Evolutionary conservation across 306 rosid genomes (phyloP).

Genomic region (Quercus mongolica): DNA sequence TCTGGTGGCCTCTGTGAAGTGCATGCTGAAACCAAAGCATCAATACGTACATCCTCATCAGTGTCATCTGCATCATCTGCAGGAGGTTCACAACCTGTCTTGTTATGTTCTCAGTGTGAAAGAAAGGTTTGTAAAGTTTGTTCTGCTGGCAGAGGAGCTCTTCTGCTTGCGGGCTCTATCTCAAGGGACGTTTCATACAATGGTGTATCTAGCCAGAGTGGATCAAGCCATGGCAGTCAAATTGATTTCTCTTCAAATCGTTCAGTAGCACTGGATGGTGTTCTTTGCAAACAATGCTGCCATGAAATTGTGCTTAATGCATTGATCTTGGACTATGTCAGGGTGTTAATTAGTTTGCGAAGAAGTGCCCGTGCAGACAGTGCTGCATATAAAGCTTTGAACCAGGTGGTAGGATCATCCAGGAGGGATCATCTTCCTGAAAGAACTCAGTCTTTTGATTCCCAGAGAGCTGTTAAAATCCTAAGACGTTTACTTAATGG

Average conservation of each 20-base stretch:
- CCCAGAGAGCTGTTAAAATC: constrained; percentile 36
- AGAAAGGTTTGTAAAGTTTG: constrained; percentile 88
- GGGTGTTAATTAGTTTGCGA: constrained; percentile 72
- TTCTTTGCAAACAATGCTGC: constrained; percentile 83
- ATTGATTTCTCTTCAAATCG: constrained; percentile 64
- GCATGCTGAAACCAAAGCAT: constrained; percentile 55
- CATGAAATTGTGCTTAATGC: constrained; percentile 67
- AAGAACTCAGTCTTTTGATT: constrained; percentile 32
- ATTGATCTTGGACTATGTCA: constrained; percentile 80
- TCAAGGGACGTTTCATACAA: constrained; percentile 57
- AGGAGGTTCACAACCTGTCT: constrained; percentile 41
- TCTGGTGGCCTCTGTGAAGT: constrained; percentile 81
- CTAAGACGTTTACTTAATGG: constrained; percentile 52
- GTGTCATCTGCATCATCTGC: constrained; percentile 38
- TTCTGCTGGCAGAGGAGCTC: constrained; percentile 95
- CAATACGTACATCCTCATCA: constrained; percentile 23
- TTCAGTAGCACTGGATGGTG: constrained; percentile 57
- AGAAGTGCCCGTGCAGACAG: constrained; percentile 66
- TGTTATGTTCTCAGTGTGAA: constrained; percentile 81
- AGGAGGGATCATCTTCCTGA: constrained; percentile 45
- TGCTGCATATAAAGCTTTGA: constrained; percentile 71
- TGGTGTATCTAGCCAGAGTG: constrained; percentile 59
- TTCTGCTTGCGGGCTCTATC: constrained; percentile 59
- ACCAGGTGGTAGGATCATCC: constrained; percentile 60
- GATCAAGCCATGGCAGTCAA: constrained; percentile 52